phyloP scores from a whole-genome alignment of 2,329 filamentous ascomycete genomes.

The Cercospora sp. region DNA sequence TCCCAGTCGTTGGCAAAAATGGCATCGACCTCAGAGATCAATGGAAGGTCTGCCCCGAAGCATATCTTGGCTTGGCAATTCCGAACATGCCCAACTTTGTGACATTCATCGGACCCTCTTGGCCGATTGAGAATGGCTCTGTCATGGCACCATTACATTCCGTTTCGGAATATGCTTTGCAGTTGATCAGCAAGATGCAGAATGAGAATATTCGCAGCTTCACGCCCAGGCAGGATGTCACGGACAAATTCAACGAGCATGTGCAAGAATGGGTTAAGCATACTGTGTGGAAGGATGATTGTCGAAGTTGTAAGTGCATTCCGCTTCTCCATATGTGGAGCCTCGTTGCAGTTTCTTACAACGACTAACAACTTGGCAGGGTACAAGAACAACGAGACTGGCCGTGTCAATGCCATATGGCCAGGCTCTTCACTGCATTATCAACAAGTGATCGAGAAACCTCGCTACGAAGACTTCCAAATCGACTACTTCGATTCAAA shows the following conservation, averaged over 20 bases:
- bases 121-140: constrained; percentile 49
- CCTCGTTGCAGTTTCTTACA: no score
- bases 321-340: no score
- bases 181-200: constrained; percentile 50
- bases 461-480: constrained; percentile 48
- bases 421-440: constrained; percentile 55
- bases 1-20: constrained; percentile 45
- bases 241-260: constrained; percentile 47
- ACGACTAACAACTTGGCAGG: no score
- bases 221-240: constrained; percentile 44
- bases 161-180: constrained; percentile 44
- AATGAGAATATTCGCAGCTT: constrained; percentile 47
- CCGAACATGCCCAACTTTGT: constrained; percentile 47
- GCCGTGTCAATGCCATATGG: constrained; percentile 50
- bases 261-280: constrained; percentile 50
- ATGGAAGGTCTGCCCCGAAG: constrained; percentile 42
- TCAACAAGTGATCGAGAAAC: constrained; percentile 41
- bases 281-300: constrained; percentile 51
- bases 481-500: constrained; percentile 45
- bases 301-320: constrained; percentile 31
- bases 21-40: constrained; percentile 44
- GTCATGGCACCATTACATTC: constrained; percentile 45
- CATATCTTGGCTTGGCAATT: constrained; percentile 45
- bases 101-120: constrained; percentile 39
- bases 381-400: constrained; percentile 51